Base-by-base conservation (phyloP, 352 stramenopile species). In the Phytopythium boreale region DNA sequence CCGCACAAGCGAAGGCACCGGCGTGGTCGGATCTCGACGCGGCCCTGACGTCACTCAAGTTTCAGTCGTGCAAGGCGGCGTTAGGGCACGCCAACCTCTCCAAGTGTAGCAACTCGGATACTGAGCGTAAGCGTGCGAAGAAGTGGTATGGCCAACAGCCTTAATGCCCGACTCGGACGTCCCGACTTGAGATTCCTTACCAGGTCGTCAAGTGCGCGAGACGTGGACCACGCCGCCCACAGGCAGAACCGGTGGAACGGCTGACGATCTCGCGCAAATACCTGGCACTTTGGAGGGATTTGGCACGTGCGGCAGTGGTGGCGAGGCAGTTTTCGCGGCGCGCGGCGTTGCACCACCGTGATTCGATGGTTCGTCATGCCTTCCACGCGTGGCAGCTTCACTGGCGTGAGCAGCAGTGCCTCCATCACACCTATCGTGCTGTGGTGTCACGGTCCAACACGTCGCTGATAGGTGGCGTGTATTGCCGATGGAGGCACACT, bases 351-450 rank as follows among this genome's bases (percentile, higher is more conserved):
- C 56, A 52, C 7, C 56, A 29, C 17, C 27, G 36, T 1, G 39
- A 51, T 19, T 37, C 9, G 27, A 7, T 52, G 22, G 19, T 37
- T 29, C 56, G 39, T 0, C 56, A 51, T 19, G 39, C 56, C 4
- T 61, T 61, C 26, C 56, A 52, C 10, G 22, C 36, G 6, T 61
- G 56, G 56, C 56, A 52, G 12, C 24, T 61, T 2, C 9, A 61
- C 19, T 49, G 41, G n/a, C 22, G 22, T 19, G 6, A 24, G 12
- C 37, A 51, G 36, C 56, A 61, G 19, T 12, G 24, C 12, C 56
- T 61, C 11, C 20, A 36, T 26, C 24, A 3, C 17, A 11, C 24
- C 14, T 17, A 11, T 24, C 14, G 41, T 6, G 14, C 19, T 15
- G 56, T 60, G 36, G 22, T n/a, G 11, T 26, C 39, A 9, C 10